phyloP scores from a whole-genome alignment of 106 monocot species.

The Posidonia australis region DNA sequence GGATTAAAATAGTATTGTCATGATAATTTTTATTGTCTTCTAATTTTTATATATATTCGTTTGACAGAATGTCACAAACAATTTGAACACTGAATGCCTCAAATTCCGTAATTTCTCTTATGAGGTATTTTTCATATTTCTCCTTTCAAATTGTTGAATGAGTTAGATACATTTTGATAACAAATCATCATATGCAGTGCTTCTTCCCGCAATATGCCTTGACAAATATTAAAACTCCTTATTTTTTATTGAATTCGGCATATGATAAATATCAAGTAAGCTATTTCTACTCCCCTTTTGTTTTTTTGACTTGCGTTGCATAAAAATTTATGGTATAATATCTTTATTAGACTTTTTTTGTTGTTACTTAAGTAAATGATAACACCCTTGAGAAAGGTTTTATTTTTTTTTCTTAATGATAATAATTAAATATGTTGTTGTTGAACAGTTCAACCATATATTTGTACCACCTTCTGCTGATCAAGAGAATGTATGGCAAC shows the following conservation, averaged over 20 bases:
- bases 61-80: conserved; percentile 46
- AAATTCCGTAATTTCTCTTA: conserved; percentile 19
- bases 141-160: no score
- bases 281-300: not conserved
- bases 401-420: no score
- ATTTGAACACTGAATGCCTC: conserved; percentile 37
- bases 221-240: conserved; percentile 52
- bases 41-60: no score
- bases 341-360: no score
- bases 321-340: no score
- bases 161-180: no score
- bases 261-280: conserved; percentile 85
- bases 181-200: conserved; percentile 37
- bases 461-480: conserved; percentile 77
- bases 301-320: not conserved
- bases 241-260: conserved; percentile 82
- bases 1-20: no score
- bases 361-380: no score
- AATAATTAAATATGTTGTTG: not conserved
- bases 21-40: no score
- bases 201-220: conserved; percentile 77
- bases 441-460: conserved; percentile 62
- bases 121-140: no score
- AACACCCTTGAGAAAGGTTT: no score
- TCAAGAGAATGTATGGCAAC: conserved; percentile 41